Evolutionary conservation across 768 basidiomycete species (phyloP).

Genomic region (Mycena alexandri): DNA sequence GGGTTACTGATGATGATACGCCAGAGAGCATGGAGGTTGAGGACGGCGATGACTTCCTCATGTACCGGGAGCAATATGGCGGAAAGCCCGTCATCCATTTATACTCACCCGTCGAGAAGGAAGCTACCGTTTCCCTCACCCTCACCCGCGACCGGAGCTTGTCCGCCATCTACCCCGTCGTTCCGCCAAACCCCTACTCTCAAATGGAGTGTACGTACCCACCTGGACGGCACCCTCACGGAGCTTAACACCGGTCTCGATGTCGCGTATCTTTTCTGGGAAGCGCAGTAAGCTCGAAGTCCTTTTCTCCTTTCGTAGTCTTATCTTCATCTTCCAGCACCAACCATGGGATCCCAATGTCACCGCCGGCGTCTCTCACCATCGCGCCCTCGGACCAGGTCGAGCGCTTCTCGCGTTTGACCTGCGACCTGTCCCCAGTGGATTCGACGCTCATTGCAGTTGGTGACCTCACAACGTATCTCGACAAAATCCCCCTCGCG

Average conservation of each 20-base stretch:
- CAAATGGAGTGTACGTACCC: slow-evolving; percentile 46
- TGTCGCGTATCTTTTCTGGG: slow-evolving; percentile 45
- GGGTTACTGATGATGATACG: neutral
- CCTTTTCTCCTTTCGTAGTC: neutral
- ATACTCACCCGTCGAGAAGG: slow-evolving; percentile 44
- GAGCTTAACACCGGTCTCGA: slow-evolving; percentile 38
- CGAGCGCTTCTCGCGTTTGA: slow-evolving; percentile 20
- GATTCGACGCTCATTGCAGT: slow-evolving; percentile 49
- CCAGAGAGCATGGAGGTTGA: neutral
- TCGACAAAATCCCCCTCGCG: slow-evolving; percentile 47
- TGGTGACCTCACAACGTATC: slow-evolving; percentile 48
- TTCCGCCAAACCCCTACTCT: slow-evolving; percentile 34
- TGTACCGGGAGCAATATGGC: neutral
- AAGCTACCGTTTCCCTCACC: slow-evolving; percentile 46
- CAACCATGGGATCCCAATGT: slow-evolving; percentile 8
- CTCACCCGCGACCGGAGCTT: slow-evolving; percentile 50
- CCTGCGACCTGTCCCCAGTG: slow-evolving; percentile 37
- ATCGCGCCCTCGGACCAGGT: neutral
- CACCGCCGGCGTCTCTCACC: slow-evolving; percentile 16
- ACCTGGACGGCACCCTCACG: slow-evolving; percentile 35
- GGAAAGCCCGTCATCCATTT: slow-evolving; percentile 55
- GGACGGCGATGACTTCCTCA: neutral
- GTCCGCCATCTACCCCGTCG: slow-evolving; percentile 51
- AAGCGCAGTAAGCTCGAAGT: slow-evolving; percentile 32
- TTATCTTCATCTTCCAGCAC: neutral